Evolutionary conservation across 768 basidiomycete species (phyloP).

Genomic region (Russula sp.): DNA sequence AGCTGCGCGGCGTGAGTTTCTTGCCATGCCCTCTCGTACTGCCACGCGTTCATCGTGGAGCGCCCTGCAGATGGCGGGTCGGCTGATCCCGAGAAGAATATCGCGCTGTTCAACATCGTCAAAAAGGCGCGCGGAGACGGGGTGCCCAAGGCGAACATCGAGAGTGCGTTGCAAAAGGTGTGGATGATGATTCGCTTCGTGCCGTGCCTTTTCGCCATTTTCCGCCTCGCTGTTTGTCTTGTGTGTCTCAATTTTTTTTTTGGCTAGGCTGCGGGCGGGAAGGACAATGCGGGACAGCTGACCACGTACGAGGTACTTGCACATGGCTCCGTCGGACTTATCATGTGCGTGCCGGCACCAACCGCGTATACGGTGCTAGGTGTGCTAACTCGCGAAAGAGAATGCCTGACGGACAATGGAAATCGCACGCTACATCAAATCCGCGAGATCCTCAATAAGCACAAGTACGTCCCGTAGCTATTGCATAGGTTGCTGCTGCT

Average conservation of each 20-base stretch:
- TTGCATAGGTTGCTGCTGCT: too few relatives aligned
- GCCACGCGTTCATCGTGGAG: too few relatives aligned
- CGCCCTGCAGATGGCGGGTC: constrained; percentile 18
- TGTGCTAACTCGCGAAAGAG: constrained; percentile 12
- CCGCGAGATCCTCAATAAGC: constrained; percentile 18
- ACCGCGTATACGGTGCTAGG: too few relatives aligned
- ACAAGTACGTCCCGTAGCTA: constrained; percentile 14
- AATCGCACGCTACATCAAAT: constrained; percentile 19
- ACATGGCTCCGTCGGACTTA: constrained; percentile 20
- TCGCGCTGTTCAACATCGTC: constrained; percentile 14
- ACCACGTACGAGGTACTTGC: constrained; percentile 20
- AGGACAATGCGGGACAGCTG: constrained; percentile 13
- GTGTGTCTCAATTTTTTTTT: background rate
- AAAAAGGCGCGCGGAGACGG: constrained; percentile 18
- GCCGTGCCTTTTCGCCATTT: background rate
- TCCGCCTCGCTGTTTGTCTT: too few relatives aligned
- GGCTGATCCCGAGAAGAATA: constrained; percentile 12
- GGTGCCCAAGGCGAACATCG: constrained; percentile 21
- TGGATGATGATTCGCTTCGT: background rate
- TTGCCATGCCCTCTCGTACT: background rate
- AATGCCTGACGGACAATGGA: constrained; percentile 20
- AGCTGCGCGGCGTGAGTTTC: constrained; percentile 20
- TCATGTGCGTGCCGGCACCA: constrained; percentile 15
- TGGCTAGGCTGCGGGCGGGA: constrained; percentile 13
- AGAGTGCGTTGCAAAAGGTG: constrained; percentile 20